These are phyloP conservation scores for Leptographium wingfieldii DNA, from an alignment of 2,329 filamentous ascomycete species.

Conservation along the genomic window DNA sequence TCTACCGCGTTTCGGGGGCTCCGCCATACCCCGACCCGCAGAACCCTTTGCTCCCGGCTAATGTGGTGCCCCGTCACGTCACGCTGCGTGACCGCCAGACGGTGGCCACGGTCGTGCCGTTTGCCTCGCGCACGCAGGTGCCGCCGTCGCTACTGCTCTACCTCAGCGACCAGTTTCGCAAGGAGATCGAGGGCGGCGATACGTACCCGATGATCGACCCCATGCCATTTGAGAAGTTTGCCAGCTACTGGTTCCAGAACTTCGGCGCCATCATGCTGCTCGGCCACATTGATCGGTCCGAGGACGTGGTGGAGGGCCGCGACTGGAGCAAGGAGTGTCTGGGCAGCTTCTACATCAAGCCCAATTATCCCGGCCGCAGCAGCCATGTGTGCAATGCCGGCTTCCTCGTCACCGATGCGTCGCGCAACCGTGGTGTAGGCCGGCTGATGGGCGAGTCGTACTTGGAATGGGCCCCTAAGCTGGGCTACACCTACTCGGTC, in stretches of 20 bases:
- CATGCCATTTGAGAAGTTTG: conserved; percentile 62
- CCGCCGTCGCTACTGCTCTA: conserved; percentile 63
- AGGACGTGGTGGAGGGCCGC: conserved; percentile 43
- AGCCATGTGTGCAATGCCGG: conserved; percentile 84
- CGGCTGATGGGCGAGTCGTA: conserved; percentile 66
- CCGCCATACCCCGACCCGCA: conserved; percentile 51
- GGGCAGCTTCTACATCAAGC: conserved; percentile 88
- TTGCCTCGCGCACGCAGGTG: conserved; percentile 65
- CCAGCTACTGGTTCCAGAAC: conserved; percentile 80
- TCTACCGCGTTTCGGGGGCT: conserved; percentile 56
- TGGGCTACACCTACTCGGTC: conserved; percentile 80
- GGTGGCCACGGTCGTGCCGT: conserved; percentile 71
- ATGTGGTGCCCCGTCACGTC: conserved; percentile 62
- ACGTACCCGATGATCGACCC: conserved; percentile 80
- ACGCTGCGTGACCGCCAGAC: conserved; percentile 75
- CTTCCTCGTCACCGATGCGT: conserved; percentile 61
- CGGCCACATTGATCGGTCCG: conserved; percentile 53
- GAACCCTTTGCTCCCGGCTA: conserved; percentile 50
- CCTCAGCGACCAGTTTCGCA: conserved; percentile 72
- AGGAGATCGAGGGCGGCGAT: conserved; percentile 83
- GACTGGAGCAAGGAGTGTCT: conserved; percentile 76
- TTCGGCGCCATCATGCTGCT: conserved; percentile 82
- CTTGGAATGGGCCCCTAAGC: conserved; percentile 66
- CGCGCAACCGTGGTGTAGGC: conserved; percentile 62
- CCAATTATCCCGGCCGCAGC: conserved; percentile 82